Conservation (phyloP, 2,329 filamentous ascomycete species). For the Pseudopyricularia javanii region DNA sequence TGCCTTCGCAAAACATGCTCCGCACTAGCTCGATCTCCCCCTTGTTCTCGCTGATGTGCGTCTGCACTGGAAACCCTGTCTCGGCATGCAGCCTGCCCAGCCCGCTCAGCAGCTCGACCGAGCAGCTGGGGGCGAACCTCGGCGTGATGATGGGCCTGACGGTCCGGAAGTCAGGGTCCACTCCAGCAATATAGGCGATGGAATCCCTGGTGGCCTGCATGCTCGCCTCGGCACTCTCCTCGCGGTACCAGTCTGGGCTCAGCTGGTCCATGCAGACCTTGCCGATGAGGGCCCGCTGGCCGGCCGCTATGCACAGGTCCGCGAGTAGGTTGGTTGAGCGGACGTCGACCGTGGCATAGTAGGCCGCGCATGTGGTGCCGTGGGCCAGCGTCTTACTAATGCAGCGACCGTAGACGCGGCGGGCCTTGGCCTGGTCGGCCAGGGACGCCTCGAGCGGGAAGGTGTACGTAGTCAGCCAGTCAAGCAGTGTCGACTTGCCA, state of each 20-base stretch:
- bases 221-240: constrained; percentile 49
- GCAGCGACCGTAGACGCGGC: constrained; percentile 62
- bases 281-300: constrained; percentile 84
- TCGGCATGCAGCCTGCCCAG: constrained; percentile 54
- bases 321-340: constrained; percentile 83
- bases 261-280: constrained; percentile 86
- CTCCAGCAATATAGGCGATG: constrained; percentile 51
- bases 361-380: constrained; percentile 88
- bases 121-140: constrained; percentile 54
- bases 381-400: constrained; percentile 72
- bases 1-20: constrained; percentile 40
- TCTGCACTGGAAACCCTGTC: constrained; percentile 62
- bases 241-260: constrained; percentile 68
- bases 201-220: constrained; percentile 42
- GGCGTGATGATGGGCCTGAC: constrained; percentile 73
- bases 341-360: constrained; percentile 85
- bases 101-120: constrained; percentile 40
- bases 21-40: constrained; percentile 61
- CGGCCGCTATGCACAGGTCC: constrained; percentile 63
- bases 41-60: constrained; percentile 78
- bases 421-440: constrained; percentile 46
- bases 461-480: constrained; percentile 90
- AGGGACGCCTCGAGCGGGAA: constrained; percentile 85
- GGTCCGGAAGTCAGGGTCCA: constrained; percentile 54
- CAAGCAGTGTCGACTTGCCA: constrained; percentile 80